These are phyloP conservation scores for Kwoniella botswanensis DNA, from an alignment of 768 basidiomycete species.

Conservation along the genomic window DNA sequence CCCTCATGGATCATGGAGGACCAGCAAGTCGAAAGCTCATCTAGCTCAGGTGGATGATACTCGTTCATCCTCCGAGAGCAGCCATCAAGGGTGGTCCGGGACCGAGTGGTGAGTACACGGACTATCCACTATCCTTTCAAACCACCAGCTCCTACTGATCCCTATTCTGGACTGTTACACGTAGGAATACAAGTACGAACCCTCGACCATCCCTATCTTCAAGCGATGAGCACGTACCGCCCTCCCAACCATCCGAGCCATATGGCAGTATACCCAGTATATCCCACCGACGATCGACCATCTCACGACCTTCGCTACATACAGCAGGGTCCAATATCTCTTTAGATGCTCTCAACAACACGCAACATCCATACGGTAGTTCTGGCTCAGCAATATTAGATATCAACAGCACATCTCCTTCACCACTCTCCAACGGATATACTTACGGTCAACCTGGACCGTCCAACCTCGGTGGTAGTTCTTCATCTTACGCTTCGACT, in stretches of 20 bases:
- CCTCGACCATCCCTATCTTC: slow-evolving; percentile 35
- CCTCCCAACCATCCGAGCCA: slow-evolving; percentile 7
- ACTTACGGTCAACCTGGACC: slow-evolving; percentile 12
- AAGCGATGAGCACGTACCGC: slow-evolving; percentile 29
- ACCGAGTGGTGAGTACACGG: slow-evolving; percentile 40
- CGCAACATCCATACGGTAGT: background rate
- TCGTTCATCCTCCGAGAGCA: slow-evolving; percentile 39
- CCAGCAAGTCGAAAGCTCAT: background rate
- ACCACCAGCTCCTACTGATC: background rate
- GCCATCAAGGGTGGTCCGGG: slow-evolving; percentile 49
- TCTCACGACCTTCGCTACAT: slow-evolving; percentile 27
- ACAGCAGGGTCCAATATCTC: slow-evolving; percentile 34
- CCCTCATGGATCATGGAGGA: slow-evolving; percentile 4
- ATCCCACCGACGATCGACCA: slow-evolving; percentile 28
- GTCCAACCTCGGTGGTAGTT: background rate
- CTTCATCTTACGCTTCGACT: slow-evolving; percentile 8
- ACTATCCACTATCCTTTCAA: background rate
- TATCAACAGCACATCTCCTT: slow-evolving; percentile 17
- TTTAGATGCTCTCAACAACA: slow-evolving; percentile 27
- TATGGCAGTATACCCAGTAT: slow-evolving; percentile 11
- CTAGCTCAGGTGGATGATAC: slow-evolving; percentile 5
- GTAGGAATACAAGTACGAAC: slow-evolving; percentile 25
- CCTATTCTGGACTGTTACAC: too few relatives aligned
- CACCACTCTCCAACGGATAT: slow-evolving; percentile 16
- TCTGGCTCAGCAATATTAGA: slow-evolving; percentile 2